phyloP scores from a whole-genome alignment of 2,329 filamentous ascomycete genomes.

The Arthrobotrys pseudoclavata region DNA sequence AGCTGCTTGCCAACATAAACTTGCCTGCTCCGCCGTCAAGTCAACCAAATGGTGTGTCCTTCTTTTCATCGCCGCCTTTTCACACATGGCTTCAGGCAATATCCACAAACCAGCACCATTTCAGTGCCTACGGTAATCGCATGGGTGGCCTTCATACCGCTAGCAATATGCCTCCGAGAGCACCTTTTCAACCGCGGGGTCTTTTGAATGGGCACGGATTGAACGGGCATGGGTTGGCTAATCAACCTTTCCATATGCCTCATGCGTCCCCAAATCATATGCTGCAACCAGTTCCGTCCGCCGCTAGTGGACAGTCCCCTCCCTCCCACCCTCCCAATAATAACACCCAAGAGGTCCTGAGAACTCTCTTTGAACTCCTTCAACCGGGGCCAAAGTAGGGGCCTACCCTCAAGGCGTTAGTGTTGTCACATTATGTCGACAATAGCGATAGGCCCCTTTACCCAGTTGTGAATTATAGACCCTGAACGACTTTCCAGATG shows the following conservation, averaged over 20 bases:
- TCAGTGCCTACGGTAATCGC: background rate
- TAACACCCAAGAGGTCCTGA: conserved; percentile 29
- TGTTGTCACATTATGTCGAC: background rate
- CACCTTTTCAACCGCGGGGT: conserved; percentile 42
- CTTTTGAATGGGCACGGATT: conserved; percentile 11
- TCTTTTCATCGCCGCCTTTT: conserved; percentile 51
- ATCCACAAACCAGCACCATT: conserved; percentile 45
- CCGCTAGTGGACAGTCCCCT: background rate
- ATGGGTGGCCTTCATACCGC: background rate
- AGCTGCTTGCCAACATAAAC: conserved; percentile 77
- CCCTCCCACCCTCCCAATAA: conserved; percentile 15
- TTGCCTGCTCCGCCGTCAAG: conserved; percentile 69
- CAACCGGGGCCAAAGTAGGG: conserved; percentile 23
- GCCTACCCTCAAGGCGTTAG: background rate
- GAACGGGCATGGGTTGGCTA: conserved; percentile 14
- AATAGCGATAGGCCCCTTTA: background rate
- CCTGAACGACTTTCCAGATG: background rate
- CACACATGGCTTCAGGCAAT: conserved; percentile 45
- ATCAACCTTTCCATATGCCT: conserved; percentile 5
- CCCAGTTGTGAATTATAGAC: background rate
- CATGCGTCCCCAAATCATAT: background rate
- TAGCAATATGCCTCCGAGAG: background rate
- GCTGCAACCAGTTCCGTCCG: conserved; percentile 3
- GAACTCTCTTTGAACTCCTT: conserved; percentile 27
- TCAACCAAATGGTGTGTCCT: conserved; percentile 59